Evolutionary conservation across 2,329 filamentous ascomycete species (phyloP).

Genomic region (Magnaporthales sp.): DNA sequence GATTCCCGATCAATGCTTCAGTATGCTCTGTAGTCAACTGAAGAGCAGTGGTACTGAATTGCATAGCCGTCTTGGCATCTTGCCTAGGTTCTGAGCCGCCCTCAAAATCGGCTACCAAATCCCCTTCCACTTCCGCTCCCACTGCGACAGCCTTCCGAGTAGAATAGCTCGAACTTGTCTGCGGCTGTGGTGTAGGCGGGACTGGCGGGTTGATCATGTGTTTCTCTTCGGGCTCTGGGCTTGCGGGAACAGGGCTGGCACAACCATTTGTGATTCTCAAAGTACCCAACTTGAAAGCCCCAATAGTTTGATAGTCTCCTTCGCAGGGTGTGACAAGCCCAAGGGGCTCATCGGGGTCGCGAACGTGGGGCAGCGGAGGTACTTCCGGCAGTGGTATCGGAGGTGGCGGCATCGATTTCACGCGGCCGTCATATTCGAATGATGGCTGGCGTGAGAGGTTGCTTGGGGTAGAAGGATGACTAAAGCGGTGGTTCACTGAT

Average conservation of each 20-base stretch:
- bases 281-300: slow-evolving; percentile 54
- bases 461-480: slow-evolving; percentile 26
- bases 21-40: not conserved
- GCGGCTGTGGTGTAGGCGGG: not conserved
- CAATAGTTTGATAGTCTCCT: slow-evolving; percentile 49
- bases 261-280: slow-evolving; percentile 54
- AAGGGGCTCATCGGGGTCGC: slow-evolving; percentile 17
- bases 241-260: slow-evolving; percentile 33
- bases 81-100: not conserved
- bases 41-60: not conserved
- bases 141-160: not conserved
- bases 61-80: not conserved
- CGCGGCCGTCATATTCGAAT: slow-evolving; percentile 25
- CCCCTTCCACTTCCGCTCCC: too few relatives aligned
- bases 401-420: slow-evolving; percentile 24
- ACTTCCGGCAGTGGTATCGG: not conserved
- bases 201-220: not conserved
- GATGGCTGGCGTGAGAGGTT: slow-evolving; percentile 28
- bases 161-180: not conserved
- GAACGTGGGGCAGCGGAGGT: slow-evolving; percentile 7
- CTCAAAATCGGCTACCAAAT: not conserved
- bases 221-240: slow-evolving; percentile 4
- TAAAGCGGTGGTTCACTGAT: slow-evolving; percentile 24
- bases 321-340: slow-evolving; percentile 43
- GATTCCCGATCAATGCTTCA: not conserved